These are phyloP conservation scores for Trichoderma oligosporum DNA, from an alignment of 2,329 filamentous ascomycete species.

Conservation along the genomic window DNA sequence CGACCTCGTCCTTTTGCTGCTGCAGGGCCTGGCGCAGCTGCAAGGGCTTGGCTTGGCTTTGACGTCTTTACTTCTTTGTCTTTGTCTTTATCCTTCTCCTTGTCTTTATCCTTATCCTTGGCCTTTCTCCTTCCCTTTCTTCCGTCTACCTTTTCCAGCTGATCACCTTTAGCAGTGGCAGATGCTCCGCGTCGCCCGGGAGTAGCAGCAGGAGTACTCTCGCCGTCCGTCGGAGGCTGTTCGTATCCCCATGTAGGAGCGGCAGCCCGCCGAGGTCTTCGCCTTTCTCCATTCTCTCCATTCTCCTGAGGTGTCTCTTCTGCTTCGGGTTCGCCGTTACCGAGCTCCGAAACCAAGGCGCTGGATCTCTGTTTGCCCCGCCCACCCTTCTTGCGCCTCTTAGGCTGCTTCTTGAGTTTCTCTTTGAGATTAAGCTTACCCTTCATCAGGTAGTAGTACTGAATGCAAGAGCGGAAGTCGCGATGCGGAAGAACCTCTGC, in stretches of 20 bases:
- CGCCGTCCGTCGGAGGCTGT: constrained; percentile 55
- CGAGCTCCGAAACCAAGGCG: constrained; percentile 63
- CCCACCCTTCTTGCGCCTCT: constrained; percentile 53
- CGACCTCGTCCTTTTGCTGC: constrained; percentile 49
- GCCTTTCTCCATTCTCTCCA: constrained; percentile 57
- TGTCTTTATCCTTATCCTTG: constrained; percentile 37
- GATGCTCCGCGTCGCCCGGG: constrained; percentile 49
- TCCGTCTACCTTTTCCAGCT: constrained; percentile 45
- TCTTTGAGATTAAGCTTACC: constrained; percentile 73
- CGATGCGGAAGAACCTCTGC: constrained; percentile 63
- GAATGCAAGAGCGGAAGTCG: constrained; percentile 75
- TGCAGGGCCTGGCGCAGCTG: constrained; percentile 42
- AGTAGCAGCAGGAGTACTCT: constrained; percentile 57
- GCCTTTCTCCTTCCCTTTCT: constrained; percentile 38
- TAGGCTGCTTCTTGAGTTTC: constrained; percentile 63
- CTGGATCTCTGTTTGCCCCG: constrained; percentile 58
- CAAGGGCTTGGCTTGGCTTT: constrained; percentile 43
- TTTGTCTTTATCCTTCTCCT: constrained; percentile 21
- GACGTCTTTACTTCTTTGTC: constrained; percentile 32
- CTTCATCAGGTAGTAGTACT: constrained; percentile 81
- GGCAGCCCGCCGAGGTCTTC: constrained; percentile 59
- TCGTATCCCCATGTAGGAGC: constrained; percentile 71
- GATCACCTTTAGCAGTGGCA: constrained; percentile 39
- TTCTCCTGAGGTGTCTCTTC: constrained; percentile 52
- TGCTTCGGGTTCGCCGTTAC: constrained; percentile 54